These are phyloP conservation scores for Fonsecaea erecta DNA, from an alignment of 2,329 filamentous ascomycete genomes.

Conservation along the genomic window DNA sequence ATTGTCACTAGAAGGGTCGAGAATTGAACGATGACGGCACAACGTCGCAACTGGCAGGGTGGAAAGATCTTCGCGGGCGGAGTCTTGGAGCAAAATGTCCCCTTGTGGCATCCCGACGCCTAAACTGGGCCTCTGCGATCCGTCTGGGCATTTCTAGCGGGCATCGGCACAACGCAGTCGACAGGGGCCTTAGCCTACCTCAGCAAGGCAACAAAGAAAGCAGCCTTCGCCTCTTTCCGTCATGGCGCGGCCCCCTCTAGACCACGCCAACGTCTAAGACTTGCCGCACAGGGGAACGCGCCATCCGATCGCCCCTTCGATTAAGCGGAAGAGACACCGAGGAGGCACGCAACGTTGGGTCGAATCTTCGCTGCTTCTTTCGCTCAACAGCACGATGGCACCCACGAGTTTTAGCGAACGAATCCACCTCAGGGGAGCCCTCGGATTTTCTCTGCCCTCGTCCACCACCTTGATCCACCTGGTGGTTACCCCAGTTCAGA, in stretches of 20 bases:
- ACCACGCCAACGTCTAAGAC: slow-evolving; percentile 22
- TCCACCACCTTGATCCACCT: slow-evolving; percentile 23
- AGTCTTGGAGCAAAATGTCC: neutral
- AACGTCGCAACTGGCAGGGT: slow-evolving; percentile 25
- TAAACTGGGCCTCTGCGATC: slow-evolving; percentile 10
- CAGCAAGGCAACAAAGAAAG: slow-evolving; percentile 2
- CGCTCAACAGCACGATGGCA: slow-evolving; percentile 30
- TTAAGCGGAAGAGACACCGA: slow-evolving; percentile 10
- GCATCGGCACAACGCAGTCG: slow-evolving; percentile 5
- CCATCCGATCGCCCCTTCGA: slow-evolving; percentile 23
- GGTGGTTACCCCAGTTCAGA: slow-evolving; percentile 7
- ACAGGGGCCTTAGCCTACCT: neutral
- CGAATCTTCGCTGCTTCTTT: slow-evolving; percentile 26
- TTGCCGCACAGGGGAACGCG: slow-evolving; percentile 23
- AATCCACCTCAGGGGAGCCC: slow-evolving; percentile 10
- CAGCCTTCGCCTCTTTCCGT: slow-evolving; percentile 1
- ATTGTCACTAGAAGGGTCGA: slow-evolving; percentile 30
- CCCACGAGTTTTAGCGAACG: slow-evolving; percentile 23
- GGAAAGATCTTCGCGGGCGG: neutral
- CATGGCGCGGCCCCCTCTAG: slow-evolving; percentile 1
- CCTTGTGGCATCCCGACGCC: slow-evolving; percentile 1
- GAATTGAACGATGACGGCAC: slow-evolving; percentile 23
- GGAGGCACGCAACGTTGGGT: slow-evolving; percentile 15
- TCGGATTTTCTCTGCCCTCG: slow-evolving; percentile 19
- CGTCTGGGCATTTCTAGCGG: slow-evolving; percentile 24